Evolutionary conservation across 768 basidiomycete species (phyloP).

Genomic region (Butyriboletus loyo): DNA sequence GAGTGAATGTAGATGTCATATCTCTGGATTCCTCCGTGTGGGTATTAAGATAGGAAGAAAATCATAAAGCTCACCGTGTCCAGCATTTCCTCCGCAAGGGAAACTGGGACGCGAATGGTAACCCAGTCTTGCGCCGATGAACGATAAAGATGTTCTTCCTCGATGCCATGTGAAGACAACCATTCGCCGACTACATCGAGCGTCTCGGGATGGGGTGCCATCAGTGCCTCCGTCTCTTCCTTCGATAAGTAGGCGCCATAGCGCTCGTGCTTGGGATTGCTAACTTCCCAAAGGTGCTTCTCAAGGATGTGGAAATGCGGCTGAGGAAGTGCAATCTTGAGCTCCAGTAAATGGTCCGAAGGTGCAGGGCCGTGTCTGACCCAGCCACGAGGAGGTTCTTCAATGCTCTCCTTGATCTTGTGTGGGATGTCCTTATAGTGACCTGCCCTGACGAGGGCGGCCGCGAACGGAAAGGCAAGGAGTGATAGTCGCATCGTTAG

Average conservation of each 20-base stretch:
- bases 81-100: too few relatives aligned
- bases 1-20: conserved; percentile 62
- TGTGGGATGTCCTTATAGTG: conserved; percentile 10
- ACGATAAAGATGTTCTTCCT: conserved; percentile 43
- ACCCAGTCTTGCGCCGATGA: conserved; percentile 67
- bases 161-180: conserved; percentile 54
- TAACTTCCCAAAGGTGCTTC: conserved; percentile 53
- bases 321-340: conserved; percentile 61
- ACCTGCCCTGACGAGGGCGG: conserved; percentile 12
- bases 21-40: not conserved
- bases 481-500: conserved; percentile 10
- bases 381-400: conserved; percentile 46
- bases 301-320: conserved; percentile 49
- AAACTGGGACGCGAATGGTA: too few relatives aligned
- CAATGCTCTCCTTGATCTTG: conserved; percentile 53
- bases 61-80: conserved; percentile 45
- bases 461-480: conserved; percentile 10
- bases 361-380: too few relatives aligned
- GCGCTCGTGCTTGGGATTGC: conserved; percentile 50
- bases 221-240: conserved; percentile 59
- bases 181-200: conserved; percentile 53
- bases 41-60: not conserved
- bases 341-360: conserved; percentile 43
- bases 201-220: conserved; percentile 55
- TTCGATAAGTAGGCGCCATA: conserved; percentile 61